Evolutionary conservation across 768 basidiomycete genomes (phyloP).

Genomic region (Amyloporia xantha): DNA sequence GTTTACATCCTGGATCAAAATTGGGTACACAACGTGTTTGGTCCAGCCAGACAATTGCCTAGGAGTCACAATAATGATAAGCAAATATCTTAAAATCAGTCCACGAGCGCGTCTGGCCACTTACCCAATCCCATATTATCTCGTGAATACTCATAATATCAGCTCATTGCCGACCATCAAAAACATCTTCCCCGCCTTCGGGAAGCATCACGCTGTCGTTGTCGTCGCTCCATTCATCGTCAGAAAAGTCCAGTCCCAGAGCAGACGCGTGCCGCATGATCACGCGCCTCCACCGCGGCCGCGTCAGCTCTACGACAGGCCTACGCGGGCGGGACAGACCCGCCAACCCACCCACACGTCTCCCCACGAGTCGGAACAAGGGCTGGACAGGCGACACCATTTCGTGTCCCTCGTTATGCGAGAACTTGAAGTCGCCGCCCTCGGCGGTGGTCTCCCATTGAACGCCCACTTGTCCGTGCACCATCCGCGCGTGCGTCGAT

Average conservation of each 20-base stretch:
- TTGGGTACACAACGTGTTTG: no score
- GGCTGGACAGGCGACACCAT: not conserved
- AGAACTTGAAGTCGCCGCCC: slow-evolving; percentile 6
- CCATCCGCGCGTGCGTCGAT: not conserved
- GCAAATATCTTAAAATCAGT: no score
- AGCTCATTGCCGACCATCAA: no score
- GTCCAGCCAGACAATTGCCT: no score
- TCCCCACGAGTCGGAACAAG: slow-evolving; percentile 1
- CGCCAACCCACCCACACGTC: not conserved
- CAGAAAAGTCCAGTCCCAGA: not conserved
- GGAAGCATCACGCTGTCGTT: no score
- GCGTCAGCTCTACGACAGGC: not conserved
- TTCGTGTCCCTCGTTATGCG: not conserved
- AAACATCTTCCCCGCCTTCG: no score
- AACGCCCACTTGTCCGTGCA: not conserved
- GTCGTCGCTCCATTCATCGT: no score
- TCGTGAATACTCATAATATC: no score
- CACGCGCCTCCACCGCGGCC: not conserved
- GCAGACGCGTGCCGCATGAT: not conserved
- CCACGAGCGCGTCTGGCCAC: no score
- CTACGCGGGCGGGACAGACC: not conserved
- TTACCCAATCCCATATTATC: no score
- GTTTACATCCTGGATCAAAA: no score
- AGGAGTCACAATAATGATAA: no score
- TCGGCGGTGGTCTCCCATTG: not conserved